phyloP scores from a whole-genome alignment of 2,329 filamentous ascomycete genomes.

The Arthroderma uncinatum region DNA sequence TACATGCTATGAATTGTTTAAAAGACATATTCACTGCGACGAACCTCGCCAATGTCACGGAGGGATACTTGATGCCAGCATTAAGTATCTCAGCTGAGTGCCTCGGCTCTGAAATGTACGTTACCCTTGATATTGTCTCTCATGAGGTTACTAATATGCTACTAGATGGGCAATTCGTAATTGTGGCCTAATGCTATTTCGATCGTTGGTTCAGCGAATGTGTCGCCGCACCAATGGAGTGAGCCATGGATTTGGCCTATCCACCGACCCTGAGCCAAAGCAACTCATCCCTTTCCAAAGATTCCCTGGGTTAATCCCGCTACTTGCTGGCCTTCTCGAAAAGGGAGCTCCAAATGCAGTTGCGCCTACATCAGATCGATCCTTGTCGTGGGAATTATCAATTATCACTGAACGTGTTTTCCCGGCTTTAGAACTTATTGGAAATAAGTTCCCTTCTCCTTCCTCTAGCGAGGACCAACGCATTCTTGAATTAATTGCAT shows the following conservation, averaged over 20 bases:
- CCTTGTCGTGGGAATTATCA: slow-evolving; percentile 14
- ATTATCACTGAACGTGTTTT: slow-evolving; percentile 35
- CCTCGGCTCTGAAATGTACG: slow-evolving; percentile 65
- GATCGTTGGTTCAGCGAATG: slow-evolving; percentile 65
- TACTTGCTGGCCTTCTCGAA: slow-evolving; percentile 28
- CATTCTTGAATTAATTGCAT: slow-evolving; percentile 25
- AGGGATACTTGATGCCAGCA: slow-evolving; percentile 60
- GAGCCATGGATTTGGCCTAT: slow-evolving; percentile 39
- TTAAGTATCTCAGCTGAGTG: slow-evolving; percentile 70
- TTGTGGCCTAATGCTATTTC: slow-evolving; percentile 78
- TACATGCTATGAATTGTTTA: slow-evolving; percentile 87
- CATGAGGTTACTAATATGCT: background rate
- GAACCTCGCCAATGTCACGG: slow-evolving; percentile 59
- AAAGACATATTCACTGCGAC: slow-evolving; percentile 86
- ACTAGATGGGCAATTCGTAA: slow-evolving; percentile 84
- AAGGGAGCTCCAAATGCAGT: background rate
- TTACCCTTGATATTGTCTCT: slow-evolving; percentile 1
- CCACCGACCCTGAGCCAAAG: slow-evolving; percentile 35
- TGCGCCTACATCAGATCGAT: background rate
- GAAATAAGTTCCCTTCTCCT: slow-evolving; percentile 32
- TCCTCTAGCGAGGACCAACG: slow-evolving; percentile 24
- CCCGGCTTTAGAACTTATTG: slow-evolving; percentile 37
- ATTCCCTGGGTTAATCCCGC: slow-evolving; percentile 29
- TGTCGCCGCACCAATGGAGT: slow-evolving; percentile 29
- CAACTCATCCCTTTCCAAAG: slow-evolving; percentile 32